Conservation (phyloP, 108 stramenopile species). For the Discostella pseudostelligera region DNA sequence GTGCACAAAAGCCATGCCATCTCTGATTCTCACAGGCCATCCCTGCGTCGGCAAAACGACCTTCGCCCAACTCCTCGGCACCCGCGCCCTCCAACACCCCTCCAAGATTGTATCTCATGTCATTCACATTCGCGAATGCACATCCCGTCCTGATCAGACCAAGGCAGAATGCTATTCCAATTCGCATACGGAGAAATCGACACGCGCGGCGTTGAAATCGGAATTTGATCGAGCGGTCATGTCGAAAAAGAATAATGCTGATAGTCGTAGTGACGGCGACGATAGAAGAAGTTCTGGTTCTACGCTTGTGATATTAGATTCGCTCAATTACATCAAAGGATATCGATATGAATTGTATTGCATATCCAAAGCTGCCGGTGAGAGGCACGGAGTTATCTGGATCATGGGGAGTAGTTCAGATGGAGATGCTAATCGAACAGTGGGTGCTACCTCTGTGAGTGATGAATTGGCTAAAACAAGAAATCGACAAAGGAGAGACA, state of each 20-base stretch:
- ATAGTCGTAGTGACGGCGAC: conserved; percentile 3
- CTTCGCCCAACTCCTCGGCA: conserved; percentile 61
- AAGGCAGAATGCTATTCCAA: conserved; percentile 64
- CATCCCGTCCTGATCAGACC: conserved; percentile 59
- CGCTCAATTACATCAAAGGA: conserved; percentile 90
- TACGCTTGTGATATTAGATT: conserved; percentile 83
- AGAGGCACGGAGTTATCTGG: conserved; percentile 83
- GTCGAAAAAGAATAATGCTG: too few species aligned
- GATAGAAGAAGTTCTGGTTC: conserved; percentile 9
- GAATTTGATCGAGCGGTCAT: conserved; percentile 66
- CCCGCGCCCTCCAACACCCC: conserved; percentile 62
- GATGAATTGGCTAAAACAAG: conserved; percentile 48
- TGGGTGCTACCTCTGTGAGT: conserved; percentile 29
- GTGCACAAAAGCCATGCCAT: conserved; percentile 72
- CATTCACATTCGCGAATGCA: conserved; percentile 60
- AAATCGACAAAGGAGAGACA: conserved; percentile 47
- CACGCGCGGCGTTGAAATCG: conserved; percentile 75
- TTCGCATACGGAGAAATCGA: conserved; percentile 71
- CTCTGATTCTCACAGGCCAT: conserved; percentile 78
- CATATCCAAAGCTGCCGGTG: conserved; percentile 74
- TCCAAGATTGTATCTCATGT: conserved; percentile 49
- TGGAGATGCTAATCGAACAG: background rate
- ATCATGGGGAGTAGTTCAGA: conserved; percentile 38
- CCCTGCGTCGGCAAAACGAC: conserved; percentile 82
- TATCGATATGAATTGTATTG: conserved; percentile 89